Conservation (phyloP, 352 stramenopile species). For the Chrysophaeum taylorii region DNA sequence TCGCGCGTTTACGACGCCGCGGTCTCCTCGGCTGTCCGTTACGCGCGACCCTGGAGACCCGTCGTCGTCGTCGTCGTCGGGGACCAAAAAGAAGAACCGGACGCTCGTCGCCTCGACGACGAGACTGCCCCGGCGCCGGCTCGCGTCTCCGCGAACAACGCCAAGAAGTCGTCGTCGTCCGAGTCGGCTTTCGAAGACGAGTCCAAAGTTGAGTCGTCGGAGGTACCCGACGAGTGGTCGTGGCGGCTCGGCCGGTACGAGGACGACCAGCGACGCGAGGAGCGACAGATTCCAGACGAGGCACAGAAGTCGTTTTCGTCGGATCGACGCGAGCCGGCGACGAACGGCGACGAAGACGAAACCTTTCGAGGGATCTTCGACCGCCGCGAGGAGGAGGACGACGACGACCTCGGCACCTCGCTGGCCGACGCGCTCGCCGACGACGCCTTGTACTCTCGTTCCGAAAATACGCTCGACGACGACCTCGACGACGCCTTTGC, state of each 20-base stretch:
- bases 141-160: too few relatives aligned
- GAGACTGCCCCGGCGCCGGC: background rate
- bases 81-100: background rate
- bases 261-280: background rate
- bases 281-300: too few relatives aligned
- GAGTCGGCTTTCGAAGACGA: too few relatives aligned
- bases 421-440: background rate
- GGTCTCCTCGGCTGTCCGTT: background rate
- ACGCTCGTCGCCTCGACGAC: background rate
- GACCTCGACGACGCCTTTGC: background rate
- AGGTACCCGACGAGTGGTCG: conserved; percentile 9
- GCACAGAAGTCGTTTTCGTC: too few relatives aligned
- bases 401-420: background rate
- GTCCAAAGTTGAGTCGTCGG: too few relatives aligned
- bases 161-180: too few relatives aligned
- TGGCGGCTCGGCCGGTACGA: conserved; percentile 3
- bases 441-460: background rate
- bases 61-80: too few relatives aligned
- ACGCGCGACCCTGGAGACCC: background rate
- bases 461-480: background rate
- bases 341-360: too few relatives aligned
- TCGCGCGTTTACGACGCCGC: background rate
- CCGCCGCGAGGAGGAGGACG: too few relatives aligned
- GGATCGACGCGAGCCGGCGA: too few relatives aligned
- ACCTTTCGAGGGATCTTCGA: too few relatives aligned